Evolutionary conservation across 129 eudicot genomes (phyloP), one percentile per base, ranked within the genome.

Genomic region (Flaveria ramosissima): DNA sequence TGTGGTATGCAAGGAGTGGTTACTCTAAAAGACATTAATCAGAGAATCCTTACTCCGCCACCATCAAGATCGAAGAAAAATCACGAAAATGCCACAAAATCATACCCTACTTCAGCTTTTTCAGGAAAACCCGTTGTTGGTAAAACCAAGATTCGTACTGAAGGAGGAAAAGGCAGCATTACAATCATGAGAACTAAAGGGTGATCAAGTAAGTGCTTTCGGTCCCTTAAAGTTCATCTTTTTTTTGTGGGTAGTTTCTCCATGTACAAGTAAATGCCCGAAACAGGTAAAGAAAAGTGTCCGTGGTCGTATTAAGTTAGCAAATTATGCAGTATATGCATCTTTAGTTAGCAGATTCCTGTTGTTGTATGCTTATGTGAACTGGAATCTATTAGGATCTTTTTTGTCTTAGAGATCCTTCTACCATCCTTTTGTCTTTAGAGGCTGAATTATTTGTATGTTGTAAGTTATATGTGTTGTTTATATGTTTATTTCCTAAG

Each of bases 141-240:
- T 30, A 91, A 90, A 79, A 93, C 98, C 47, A 93, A 85, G 75
- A 93, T 93, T 62, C 96, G 80, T 52, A 93, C 97, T 0, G 96
- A 93, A 81, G 98, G 98, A 27, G 98, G 98, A 60, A 86, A 89
- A 85, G 98, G 97, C 24, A 91, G 98, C 89, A 93, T 91, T 55
- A 93, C 98, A 23, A 93, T 93, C 47, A 89, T 91, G 97, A 91
- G 98, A 78, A 93, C 98, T 62, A 91, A 89, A 76, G 98, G 98
- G 48, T 94, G 81, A 92, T 36, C 50, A 21, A 53, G 70, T 61
- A 43, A 60, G 74, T 60, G 19, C 5, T 48, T 71, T 7, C 9
- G 13, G 11, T 55, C 69, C 69, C 20, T 56, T 56, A 14, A 21
- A 56, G 27, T 24, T 36, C 17, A 32, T 21, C 50, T 43, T 71